A percentile compares a stretch with the other conserved stretches of the same genome.
These are phyloP conservation scores for Hibiscus trionum DNA, from an alignment of 345 rosid species.

Conservation along the genomic window DNA sequence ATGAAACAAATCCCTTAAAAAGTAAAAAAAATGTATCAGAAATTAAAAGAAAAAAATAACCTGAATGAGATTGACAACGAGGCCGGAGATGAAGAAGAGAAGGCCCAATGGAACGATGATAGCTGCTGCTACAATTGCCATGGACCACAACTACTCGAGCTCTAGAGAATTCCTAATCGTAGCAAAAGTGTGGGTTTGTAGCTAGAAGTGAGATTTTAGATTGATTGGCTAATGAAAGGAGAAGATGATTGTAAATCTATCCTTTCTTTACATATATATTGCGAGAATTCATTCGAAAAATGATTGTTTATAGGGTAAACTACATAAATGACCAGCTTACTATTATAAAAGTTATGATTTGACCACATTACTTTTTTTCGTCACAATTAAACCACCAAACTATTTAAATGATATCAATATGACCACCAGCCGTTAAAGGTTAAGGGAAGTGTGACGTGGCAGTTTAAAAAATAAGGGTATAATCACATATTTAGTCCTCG, in stretches of 20 bases:
- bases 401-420: too few relatives aligned
- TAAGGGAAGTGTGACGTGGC: too few relatives aligned
- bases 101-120: slow-evolving; percentile 72
- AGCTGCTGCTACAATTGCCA: slow-evolving; percentile 74
- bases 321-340: too few relatives aligned
- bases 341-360: too few relatives aligned
- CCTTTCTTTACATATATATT: neutral
- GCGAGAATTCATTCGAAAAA: neutral
- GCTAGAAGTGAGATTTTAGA: neutral
- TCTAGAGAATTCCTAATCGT: neutral
- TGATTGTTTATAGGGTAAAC: too few relatives aligned
- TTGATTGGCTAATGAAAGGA: neutral
- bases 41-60: slow-evolving; percentile 19
- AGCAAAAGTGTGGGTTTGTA: neutral
- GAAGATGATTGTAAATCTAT: neutral
- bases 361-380: too few relatives aligned
- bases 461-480: too few relatives aligned
- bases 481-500: too few relatives aligned
- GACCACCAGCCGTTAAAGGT: too few relatives aligned
- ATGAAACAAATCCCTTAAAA: neutral
- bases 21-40: slow-evolving; percentile 8
- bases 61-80: slow-evolving; percentile 82
- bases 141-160: slow-evolving; percentile 11
- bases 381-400: too few relatives aligned
- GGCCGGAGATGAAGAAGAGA: slow-evolving; percentile 83